Conservation (phyloP, 2,329 filamentous ascomycete species). For the Neospermospora avenae region DNA sequence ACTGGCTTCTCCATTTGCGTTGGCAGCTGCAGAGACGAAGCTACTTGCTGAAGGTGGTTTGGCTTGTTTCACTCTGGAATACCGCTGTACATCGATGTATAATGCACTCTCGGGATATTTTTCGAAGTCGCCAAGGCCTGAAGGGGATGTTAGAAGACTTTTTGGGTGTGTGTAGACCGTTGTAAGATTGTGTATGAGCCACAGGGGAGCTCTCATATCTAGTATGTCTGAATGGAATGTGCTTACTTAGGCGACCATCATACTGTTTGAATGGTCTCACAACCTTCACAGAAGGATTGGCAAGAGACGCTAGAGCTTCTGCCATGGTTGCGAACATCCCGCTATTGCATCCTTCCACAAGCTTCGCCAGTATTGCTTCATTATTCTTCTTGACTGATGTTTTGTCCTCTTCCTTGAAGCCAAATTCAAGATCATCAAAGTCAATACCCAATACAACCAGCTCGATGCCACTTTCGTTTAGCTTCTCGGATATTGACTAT, state of each 20-base stretch:
- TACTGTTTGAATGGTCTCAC: constrained; percentile 75
- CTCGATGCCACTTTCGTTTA: constrained; percentile 74
- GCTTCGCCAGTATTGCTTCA: constrained; percentile 61
- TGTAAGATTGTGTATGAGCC: not conserved
- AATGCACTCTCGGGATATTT: constrained; percentile 67
- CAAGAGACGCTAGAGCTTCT: constrained; percentile 78
- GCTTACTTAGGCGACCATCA: constrained; percentile 64
- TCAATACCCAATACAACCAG: constrained; percentile 84
- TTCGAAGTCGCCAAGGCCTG: constrained; percentile 69
- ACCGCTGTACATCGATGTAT: constrained; percentile 83
- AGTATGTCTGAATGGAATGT: not conserved
- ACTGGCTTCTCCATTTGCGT: constrained; percentile 40
- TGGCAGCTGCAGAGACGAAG: constrained; percentile 54
- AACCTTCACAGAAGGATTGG: constrained; percentile 71
- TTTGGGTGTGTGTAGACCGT: not conserved
- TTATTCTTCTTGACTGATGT: constrained; percentile 67
- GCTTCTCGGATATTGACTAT: constrained; percentile 65
- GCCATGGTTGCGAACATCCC: constrained; percentile 80
- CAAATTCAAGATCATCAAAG: constrained; percentile 87
- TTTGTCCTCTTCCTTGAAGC: constrained; percentile 91
- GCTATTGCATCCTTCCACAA: constrained; percentile 64
- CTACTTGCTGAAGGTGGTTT: constrained; percentile 72
- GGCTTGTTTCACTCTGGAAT: constrained; percentile 79
- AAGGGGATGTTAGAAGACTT: not conserved
- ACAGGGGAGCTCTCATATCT: not conserved